phyloP scores from a whole-genome alignment of 495 filamentous ascomycete species.

The Evansstolkia leycettana region DNA sequence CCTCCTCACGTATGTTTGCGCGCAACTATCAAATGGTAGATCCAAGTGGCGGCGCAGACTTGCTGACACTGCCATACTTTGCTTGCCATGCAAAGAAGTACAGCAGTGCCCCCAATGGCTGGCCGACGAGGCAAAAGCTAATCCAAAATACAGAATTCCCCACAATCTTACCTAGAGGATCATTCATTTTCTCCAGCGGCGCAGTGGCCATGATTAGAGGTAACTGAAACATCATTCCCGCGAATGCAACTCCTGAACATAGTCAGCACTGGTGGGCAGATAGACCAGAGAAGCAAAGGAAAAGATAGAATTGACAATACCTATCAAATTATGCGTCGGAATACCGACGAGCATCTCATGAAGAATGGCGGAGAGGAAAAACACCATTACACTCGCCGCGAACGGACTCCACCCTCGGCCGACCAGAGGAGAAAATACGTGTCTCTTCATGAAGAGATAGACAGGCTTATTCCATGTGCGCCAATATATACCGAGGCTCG shows the following conservation, averaged over 20 bases:
- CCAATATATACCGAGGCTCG: constrained; percentile 81
- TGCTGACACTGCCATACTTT: constrained; percentile 74
- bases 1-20: too few species aligned
- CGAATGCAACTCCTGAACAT: constrained; percentile 66
- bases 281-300: too few species aligned
- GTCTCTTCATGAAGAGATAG: constrained; percentile 87
- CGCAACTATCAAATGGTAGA: too few species aligned
- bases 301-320: constrained; percentile 25
- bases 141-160: constrained; percentile 96
- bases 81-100: constrained; percentile 99
- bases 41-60: constrained; percentile 4
- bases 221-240: constrained; percentile 87
- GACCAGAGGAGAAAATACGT: constrained; percentile 77
- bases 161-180: constrained; percentile 56
- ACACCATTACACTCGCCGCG: constrained; percentile 64
- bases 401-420: constrained; percentile 62
- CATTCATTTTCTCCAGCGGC: constrained; percentile 65
- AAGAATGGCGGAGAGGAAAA: constrained; percentile 71
- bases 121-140: constrained; percentile 84
- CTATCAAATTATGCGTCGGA: constrained; percentile 89
- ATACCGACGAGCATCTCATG: constrained; percentile 91
- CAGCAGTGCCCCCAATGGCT: constrained; percentile 76
- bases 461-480: constrained; percentile 95
- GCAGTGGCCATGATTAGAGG: constrained; percentile 74
- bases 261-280: constrained; percentile 8